Evolutionary conservation across 352 stramenopile species (phyloP).

Genomic region (Phytophthora pini): DNA sequence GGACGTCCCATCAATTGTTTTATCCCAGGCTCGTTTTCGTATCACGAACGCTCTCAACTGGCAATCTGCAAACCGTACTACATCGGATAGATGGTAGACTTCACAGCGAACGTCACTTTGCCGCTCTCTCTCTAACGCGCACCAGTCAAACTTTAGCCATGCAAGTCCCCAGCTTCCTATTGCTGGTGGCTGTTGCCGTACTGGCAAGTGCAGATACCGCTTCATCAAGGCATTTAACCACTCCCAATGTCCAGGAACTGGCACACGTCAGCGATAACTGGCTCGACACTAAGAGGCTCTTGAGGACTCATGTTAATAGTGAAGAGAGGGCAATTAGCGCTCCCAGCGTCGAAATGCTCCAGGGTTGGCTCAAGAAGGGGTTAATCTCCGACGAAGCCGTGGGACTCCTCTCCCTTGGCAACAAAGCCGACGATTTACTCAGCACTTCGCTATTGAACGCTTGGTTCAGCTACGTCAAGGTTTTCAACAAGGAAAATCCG

Average conservation of each 20-base stretch:
- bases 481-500: slow-evolving; percentile 20
- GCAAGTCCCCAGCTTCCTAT: background rate
- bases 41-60: background rate
- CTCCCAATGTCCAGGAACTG: background rate
- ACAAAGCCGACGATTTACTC: slow-evolving; percentile 10
- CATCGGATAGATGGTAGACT: slow-evolving; percentile 1
- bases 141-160: background rate
- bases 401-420: slow-evolving; percentile 2
- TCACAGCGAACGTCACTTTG: background rate
- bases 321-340: slow-evolving; percentile 12
- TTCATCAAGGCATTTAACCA: background rate
- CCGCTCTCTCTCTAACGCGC: background rate
- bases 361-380: slow-evolving; percentile 13
- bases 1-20: background rate
- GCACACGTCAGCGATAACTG: background rate
- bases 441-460: slow-evolving; percentile 8
- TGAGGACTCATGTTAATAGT: background rate
- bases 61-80: slow-evolving; percentile 3
- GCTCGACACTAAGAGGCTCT: slow-evolving; percentile 1
- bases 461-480: slow-evolving; percentile 16
- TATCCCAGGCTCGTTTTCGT: background rate
- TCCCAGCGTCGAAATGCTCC: slow-evolving; percentile 3
- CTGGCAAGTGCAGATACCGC: background rate
- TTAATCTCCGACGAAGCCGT: slow-evolving; percentile 6
- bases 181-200: background rate